Percentiles rank a stretch among this genome's conserved stretches.
Conservation (phyloP, 108 stramenopile species). For the Cyclotella choctawhatcheeana region DNA sequence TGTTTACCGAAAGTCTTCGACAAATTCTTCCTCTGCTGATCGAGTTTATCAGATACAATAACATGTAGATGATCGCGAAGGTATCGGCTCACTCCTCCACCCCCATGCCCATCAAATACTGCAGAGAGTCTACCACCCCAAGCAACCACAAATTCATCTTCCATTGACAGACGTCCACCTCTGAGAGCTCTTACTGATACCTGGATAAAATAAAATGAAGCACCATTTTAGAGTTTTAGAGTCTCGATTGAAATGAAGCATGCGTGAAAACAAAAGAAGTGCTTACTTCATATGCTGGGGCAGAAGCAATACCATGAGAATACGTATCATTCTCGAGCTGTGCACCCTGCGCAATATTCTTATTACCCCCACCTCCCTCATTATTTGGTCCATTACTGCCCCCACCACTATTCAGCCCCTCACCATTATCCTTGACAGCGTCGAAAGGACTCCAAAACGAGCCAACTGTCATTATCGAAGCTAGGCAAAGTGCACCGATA, state of each 20-base stretch:
- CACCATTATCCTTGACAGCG: constrained; percentile 13
- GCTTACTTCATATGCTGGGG: constrained; percentile 44
- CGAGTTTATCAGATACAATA: constrained; percentile 52
- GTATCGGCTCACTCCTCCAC: constrained; percentile 79
- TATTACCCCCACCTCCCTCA: constrained; percentile 25
- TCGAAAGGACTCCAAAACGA: constrained; percentile 31
- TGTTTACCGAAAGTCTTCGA: constrained; percentile 24
- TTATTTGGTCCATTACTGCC: constrained; percentile 15
- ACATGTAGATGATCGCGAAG: constrained; percentile 72
- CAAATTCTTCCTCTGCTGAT: constrained; percentile 34
- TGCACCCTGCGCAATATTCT: constrained; percentile 15
- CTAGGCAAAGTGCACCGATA: constrained; percentile 33
- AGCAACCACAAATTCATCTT: constrained; percentile 76
- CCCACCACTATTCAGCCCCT: constrained; percentile 18
- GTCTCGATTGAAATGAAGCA: no score
- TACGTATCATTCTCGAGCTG: constrained; percentile 20
- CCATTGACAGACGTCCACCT: constrained; percentile 85
- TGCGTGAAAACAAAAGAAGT: no score
- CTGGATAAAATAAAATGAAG: constrained; percentile 34
- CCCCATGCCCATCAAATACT: constrained; percentile 98
- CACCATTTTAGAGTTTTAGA: neutral
- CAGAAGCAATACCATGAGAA: constrained; percentile 18
- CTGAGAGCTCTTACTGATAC: constrained; percentile 76
- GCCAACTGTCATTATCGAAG: constrained; percentile 26
- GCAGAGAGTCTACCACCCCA: constrained; percentile 78